These are phyloP conservation scores for Chaetomium cochliodes DNA, from an alignment of 495 filamentous ascomycete genomes.

Conservation along the genomic window DNA sequence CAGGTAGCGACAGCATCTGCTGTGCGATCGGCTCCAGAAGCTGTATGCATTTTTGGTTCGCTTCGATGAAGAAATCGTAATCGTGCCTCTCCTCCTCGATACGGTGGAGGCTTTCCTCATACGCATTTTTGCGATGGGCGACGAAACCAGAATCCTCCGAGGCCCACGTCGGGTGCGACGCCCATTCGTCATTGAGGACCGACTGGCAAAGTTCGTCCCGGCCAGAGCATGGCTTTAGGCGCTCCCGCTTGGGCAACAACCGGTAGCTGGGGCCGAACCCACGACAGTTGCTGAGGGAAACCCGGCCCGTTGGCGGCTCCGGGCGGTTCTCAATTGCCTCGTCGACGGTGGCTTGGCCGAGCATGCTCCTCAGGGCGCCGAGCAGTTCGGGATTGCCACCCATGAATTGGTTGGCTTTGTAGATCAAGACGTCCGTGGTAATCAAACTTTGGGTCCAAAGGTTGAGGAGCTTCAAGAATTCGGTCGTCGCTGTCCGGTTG, in stretches of 20 bases:
- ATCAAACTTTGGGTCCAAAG: slow-evolving; percentile 89
- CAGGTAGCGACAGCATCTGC: slow-evolving; percentile 71
- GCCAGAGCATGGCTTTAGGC: slow-evolving; percentile 83
- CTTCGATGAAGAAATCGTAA: slow-evolving; percentile 97
- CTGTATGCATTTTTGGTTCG: slow-evolving; percentile 87
- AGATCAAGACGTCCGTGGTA: slow-evolving; percentile 72
- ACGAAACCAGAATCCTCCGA: slow-evolving; percentile 98
- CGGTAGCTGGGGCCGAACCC: slow-evolving; percentile 93
- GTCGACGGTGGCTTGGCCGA: slow-evolving; percentile 69
- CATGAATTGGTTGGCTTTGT: slow-evolving; percentile 81
- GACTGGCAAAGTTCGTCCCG: slow-evolving; percentile 88
- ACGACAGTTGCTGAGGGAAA: slow-evolving; percentile 89
- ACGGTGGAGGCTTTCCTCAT: slow-evolving; percentile 87
- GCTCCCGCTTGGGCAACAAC: slow-evolving; percentile 82
- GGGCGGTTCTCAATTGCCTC: slow-evolving; percentile 77
- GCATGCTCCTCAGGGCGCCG: slow-evolving; percentile 77
- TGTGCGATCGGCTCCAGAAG: slow-evolving; percentile 91
- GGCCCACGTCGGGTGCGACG: slow-evolving; percentile 97
- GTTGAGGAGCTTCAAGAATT: slow-evolving; percentile 95
- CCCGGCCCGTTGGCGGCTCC: slow-evolving; percentile 66
- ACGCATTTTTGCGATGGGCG: slow-evolving; percentile 92
- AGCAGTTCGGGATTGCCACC: slow-evolving; percentile 84
- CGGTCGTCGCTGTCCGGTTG: slow-evolving; percentile 86
- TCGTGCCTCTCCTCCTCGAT: slow-evolving; percentile 99
- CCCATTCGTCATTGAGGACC: slow-evolving; percentile 97